Evolutionary conservation across 352 stramenopile species (phyloP), one percentile per base, ranked within the genome.

Genomic region (Globisporangium camurandrum): DNA sequence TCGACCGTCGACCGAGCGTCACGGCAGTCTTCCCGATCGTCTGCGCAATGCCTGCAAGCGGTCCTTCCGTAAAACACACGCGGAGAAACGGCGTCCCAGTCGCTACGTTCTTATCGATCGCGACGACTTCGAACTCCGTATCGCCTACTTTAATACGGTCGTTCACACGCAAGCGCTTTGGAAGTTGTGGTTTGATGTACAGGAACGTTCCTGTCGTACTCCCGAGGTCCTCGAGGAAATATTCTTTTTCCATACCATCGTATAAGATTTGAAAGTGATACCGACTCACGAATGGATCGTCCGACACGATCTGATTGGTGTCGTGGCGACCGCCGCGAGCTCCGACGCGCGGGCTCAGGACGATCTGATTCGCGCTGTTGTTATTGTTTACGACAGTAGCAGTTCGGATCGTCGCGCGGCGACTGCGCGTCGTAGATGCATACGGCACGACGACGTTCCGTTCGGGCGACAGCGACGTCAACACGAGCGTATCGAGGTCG

Each of bases 301-400:
- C 74, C 33, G 86, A 82, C 47, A 93, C 84, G 58, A 93, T 91
- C 51, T 91, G 77, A 56, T 91, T 93, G 62, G 66, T 86, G 28
- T 78, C 62, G 51, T 91, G 77, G 16, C 82, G 82, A 28, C 82
- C 82, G 31, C 82, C 82, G 8, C 54, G 57, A 7, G 79, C 82
- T 8, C 79, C 77, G 24, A 82, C 70, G 41, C 65, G 66, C 20
- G 79, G 79, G 22, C 84, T 63, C 23, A 91, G 62, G 50, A 88
- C 53, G 57, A 91, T 88, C 43, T 50, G 36, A 45, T 81, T 74
- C 34, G 62, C 28, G 28, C 28, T 34, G n/a, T n/a, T n/a, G n/a
- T n/a, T n/a, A n/a, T n/a, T n/a, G n/a, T n/a, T n/a, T n/a, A n/a
- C n/a, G n/a, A n/a, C 64, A 8, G 31, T 50, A 6, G 43, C 27